Evolutionary conservation across 495 filamentous ascomycete species (phyloP), one percentile per base, ranked within the genome.

Genomic region (Hypomontagnella submonticulosa): DNA sequence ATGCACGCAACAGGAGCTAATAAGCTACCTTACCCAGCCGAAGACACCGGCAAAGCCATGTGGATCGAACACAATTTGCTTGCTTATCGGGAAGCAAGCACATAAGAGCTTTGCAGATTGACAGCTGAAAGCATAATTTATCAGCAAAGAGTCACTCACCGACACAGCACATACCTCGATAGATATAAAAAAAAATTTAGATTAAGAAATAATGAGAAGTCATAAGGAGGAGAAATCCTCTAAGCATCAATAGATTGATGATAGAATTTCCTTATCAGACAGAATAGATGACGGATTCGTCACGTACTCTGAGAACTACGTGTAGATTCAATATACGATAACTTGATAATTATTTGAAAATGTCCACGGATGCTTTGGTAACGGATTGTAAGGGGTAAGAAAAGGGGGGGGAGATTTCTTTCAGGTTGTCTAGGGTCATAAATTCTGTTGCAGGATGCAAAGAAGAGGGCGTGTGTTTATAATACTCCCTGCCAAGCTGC

Each of bases 1-100:
- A 63, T 69, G 66, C 66, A 69, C 60, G 66, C 56, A 69, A 69
- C 60, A 61, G 42, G 56, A 61, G 66, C 60, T 64, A 69, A 52
- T 13, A 56, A 60, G 50, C 55, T 63, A 64, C 60, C 65, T 63
- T 55, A 63, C 65, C 65, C 66, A 69, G 66, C 66, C 66, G 60
- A 69, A 64, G 19, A 48, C 41, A 34, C 36, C 65, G 47, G 48
- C 37, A 64, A 61, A 60, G 13, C 66, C 60, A 69, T 69, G 66
- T 69, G 66, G 66, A 59, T 27, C 56, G 52, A 57, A 61, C 16
- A 42, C 43, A 57, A 61, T 38, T 32, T 46, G 51, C 50, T 43
- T 67, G 37, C 38, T 43, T 44, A 46, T 42, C 52, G 30, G 30
- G 36, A 42, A 54, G 46, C 41, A 42, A 54, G 23, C 23, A 27